phyloP scores from a whole-genome alignment of 345 rosid species.

The Trapa incisa region DNA sequence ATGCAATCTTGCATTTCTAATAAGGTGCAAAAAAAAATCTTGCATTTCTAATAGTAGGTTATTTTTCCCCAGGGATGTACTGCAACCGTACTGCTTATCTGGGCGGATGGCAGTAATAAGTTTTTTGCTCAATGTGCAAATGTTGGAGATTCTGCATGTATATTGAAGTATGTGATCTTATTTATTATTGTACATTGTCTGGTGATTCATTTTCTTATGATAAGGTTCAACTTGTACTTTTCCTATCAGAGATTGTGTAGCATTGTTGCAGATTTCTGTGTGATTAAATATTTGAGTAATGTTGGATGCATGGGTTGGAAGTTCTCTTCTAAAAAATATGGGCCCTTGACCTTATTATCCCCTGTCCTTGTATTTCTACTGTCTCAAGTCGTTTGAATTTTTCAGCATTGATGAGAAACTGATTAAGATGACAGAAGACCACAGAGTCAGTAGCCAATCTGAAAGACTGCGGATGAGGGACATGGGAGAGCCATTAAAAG shows the following conservation, averaged over 20 bases:
- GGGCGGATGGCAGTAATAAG: conserved; percentile 41
- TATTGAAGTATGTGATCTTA: conserved; percentile 48
- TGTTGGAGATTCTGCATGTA: conserved; percentile 88
- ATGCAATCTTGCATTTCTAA: neutral
- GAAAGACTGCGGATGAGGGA: conserved; percentile 61
- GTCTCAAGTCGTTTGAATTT: conserved; percentile 15
- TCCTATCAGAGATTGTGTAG: neutral
- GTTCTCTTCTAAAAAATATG: neutral
- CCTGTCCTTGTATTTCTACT: conserved; percentile 6
- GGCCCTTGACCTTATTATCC: neutral
- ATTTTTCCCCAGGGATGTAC: conserved; percentile 80
- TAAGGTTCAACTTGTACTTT: neutral
- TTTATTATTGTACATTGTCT: conserved; percentile 8
- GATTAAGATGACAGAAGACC: conserved; percentile 89
- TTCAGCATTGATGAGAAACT: conserved; percentile 61
- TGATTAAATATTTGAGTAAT: neutral
- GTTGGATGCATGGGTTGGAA: neutral
- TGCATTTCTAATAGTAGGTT: neutral
- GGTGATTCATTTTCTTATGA: neutral
- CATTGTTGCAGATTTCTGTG: neutral
- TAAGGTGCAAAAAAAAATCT: neutral
- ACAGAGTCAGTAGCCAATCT: conserved; percentile 51
- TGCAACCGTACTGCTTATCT: conserved; percentile 80
- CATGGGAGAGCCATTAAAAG: conserved; percentile 60
- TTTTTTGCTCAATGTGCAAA: conserved; percentile 86